Evolutionary conservation across 176 grass and related monocot genomes (phyloP), one percentile per base, ranked within the genome.

Genomic region (Eragrostis nindensis): DNA sequence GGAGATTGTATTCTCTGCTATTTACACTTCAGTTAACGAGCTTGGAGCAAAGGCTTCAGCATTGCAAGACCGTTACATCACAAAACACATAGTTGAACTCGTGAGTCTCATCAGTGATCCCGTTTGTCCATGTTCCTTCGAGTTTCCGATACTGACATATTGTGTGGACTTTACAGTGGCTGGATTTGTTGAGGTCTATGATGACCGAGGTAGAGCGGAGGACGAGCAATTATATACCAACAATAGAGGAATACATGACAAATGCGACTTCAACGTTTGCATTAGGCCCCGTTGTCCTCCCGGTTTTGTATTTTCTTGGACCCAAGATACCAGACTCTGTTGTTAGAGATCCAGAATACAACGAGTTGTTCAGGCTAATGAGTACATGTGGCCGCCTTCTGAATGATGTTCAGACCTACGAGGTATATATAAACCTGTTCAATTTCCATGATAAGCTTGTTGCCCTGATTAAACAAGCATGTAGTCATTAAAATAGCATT

Each of bases 301-400:
- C 89, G 5, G 66, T 91, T 54, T 19, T 97, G 66, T 94, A 97
- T 75, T 89, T 90, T 44, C 84, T 91, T 49, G 89, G 84, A 5
- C 65, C 75, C 30, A 77, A 91, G 60, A 42, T 93, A 4, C 60
- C 75, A 6, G 86, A 75, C 21, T 56, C 64, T 55, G 68, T 72
- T 7, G 42, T 89, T 7, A 56, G 15, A 49, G 18, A 87, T 42
- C 30, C 80, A 75, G 94, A 93, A n/a, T 93, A 86, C 80, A 62
- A 69, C 15, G 70, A 83, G 18, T 27, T 97, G 52, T 88, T 86
- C 72, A 87, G 44, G 55, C 89, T 94, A 32, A 74, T 91, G 44
- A 93, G 81, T 84, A 89, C 8, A 9, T 91, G 89, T 39, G 86
- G 89, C 24, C 94, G 94, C 62, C 78, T 93, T 21, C 47, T 97